Evolutionary conservation across 495 filamentous ascomycete genomes (phyloP), one percentile per base, ranked within the genome.

Genomic region (Penicillium simplicissimum): DNA sequence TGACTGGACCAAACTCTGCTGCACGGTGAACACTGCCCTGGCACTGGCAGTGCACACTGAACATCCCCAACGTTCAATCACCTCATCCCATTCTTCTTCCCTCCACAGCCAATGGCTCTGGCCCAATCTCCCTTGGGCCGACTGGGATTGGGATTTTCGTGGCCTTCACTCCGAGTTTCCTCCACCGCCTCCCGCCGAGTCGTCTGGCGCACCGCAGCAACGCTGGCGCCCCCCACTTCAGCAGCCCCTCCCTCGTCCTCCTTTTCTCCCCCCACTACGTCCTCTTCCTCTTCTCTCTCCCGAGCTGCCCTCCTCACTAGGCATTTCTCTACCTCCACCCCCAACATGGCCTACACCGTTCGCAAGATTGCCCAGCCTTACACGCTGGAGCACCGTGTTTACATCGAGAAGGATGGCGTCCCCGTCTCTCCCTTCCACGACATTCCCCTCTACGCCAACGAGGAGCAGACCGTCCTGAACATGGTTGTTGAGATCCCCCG

Each of bases 401-500:
- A 88, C 86, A 85, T 98, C 71, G 95, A 98, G 86, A 92, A 93
- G 81, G 92, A 98, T 92, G 95, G 96, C 79, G 79, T 90, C 33
- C 91, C 91, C 56, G 72, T 97, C 73, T 97, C 93, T 57, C 89
- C 93, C 64, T 99, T 97, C 87, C 96, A 99, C 85, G 96, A 99
- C 69, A 91, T 99, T 60, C 96, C 96, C 42, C 89, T 99, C 70
- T 98, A 90, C 68, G 95, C 96, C 85, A 96, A 99, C 74, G 79
- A 88, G 73, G 87, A 96, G 81, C 84, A 96, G 84, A 96, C 88
- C 67, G 77, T 99, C 70, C 84, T 98, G 70, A 99, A 99, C 87
- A 99, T 99, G 96, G 79, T 99, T 54, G 96, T 98, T 62, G 96
- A 98, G 87, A 97, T 98, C 71, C 96, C 96, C 47, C 87, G 96